Conservation (phyloP, 1,284 basidiomycete genomes). For the Ceratobasidium papillatum region DNA sequence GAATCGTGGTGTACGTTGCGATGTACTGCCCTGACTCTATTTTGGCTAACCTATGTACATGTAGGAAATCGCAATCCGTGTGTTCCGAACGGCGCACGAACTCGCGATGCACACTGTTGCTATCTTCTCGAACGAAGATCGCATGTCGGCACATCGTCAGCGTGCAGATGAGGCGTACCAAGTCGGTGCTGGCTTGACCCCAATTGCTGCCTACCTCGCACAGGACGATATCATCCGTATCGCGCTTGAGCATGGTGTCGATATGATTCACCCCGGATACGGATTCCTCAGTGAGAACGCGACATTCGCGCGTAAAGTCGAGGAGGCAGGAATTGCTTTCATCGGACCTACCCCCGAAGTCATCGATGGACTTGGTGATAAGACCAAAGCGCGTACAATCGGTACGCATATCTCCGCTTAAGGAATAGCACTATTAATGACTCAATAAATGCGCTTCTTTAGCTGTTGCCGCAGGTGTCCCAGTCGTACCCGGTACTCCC, state of each 20-base stretch:
- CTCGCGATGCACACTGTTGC: constrained; percentile 99
- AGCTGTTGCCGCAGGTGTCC: constrained; percentile 90
- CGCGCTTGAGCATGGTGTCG: constrained; percentile 95
- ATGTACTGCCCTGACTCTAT: not conserved
- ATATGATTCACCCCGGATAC: constrained; percentile 99
- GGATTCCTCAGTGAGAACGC: constrained; percentile 99
- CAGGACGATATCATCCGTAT: constrained; percentile 97
- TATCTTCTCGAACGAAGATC: constrained; percentile 97
- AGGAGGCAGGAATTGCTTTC: constrained; percentile 96
- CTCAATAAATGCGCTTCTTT: constrained; percentile 31
- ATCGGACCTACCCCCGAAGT: constrained; percentile 96
- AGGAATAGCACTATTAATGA: constrained; percentile 40
- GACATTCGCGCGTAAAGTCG: constrained; percentile 93
- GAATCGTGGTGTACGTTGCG: constrained; percentile 83
- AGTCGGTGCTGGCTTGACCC: constrained; percentile 94
- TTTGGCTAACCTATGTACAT: constrained; percentile 30
- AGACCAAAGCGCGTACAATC: constrained; percentile 93
- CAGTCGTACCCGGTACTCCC: constrained; percentile 97
- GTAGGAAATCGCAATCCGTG: constrained; percentile 98
- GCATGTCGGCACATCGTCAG: constrained; percentile 96
- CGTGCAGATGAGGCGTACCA: constrained; percentile 98
- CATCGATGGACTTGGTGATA: constrained; percentile 97
- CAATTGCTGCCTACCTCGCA: constrained; percentile 95
- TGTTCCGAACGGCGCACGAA: constrained; percentile 98
- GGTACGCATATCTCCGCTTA: constrained; percentile 57